Conservation (phyloP, 2,329 filamentous ascomycete species). For the Helminthosporium solani region DNA sequence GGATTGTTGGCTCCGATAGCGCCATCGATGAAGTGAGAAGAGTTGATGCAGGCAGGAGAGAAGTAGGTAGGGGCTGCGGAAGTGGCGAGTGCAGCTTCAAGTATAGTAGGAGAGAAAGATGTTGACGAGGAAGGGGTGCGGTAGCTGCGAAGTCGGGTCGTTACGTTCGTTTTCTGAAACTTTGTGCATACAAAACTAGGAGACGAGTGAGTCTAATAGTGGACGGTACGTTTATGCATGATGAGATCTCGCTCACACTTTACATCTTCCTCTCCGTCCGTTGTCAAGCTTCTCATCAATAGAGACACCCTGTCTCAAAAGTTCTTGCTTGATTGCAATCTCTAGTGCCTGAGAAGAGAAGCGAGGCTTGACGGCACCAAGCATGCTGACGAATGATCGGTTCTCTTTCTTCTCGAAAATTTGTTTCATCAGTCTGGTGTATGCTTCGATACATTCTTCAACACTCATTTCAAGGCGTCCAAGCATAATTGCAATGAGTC, state of each 20-base stretch:
- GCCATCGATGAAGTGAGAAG: conserved; percentile 46
- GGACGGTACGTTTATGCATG: conserved; percentile 36
- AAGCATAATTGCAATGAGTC: conserved; percentile 25
- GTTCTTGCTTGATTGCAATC: conserved; percentile 11
- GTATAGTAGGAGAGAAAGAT: conserved; percentile 19
- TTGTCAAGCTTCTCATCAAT: conserved; percentile 12
- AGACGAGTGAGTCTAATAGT: neutral
- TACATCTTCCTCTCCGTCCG: conserved; percentile 6
- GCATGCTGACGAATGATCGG: conserved; percentile 1
- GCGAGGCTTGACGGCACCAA: conserved; percentile 10
- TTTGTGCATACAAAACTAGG: conserved; percentile 45
- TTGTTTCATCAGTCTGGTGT: conserved; percentile 12
- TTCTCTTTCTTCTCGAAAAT: conserved; percentile 16
- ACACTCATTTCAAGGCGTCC: conserved; percentile 20
- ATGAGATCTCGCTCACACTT: conserved; percentile 19
- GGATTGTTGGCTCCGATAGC: conserved; percentile 48
- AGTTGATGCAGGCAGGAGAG: conserved; percentile 40
- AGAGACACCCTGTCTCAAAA: conserved; percentile 4
- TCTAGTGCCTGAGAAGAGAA: conserved; percentile 14
- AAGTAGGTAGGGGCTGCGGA: conserved; percentile 37
- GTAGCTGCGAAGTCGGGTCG: conserved; percentile 39
- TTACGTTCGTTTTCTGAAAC: conserved; percentile 44
- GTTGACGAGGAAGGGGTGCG: conserved; percentile 6
- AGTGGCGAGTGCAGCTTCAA: conserved; percentile 31
- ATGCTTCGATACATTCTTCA: conserved; percentile 20